Base-by-base conservation (phyloP, 2,329 filamentous ascomycete genomes). In the Periconia sp. region DNA sequence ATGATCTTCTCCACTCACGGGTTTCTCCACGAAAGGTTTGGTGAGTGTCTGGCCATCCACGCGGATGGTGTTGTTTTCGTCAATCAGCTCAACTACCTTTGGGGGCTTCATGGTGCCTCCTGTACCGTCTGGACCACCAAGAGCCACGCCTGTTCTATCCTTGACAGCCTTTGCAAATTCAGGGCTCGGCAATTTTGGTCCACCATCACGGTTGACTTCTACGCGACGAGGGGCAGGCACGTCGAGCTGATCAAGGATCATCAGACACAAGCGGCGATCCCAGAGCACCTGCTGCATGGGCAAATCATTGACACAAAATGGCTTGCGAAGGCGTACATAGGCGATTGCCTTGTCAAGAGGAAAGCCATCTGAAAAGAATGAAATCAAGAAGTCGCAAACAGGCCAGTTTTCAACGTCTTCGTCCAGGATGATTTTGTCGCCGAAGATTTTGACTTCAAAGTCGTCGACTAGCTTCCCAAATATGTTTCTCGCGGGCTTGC, bases 21-120 rank as follows among this genome's bases (percentile, higher is more conserved):
- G 94, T 73, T 99, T 99, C 72, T 99, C 94, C 37, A 99, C 94
- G 69, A 99, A 99, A 0, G 94, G 94, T 70, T 99, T 99, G 63
- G 83, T 88, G 44, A 99, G 82, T 3, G 86, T 74, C 41, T 84
- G 81, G 11, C 93, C 94, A 70, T 99, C 93, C 10, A 99, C 93
- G 41, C 88, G 85, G 50, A 99, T 81, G 5, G 89, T 88, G 69
- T 99, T 92, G 27, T 90, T 90, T 61, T 96, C 88, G 58, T 97
- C 92, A n/a, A 94, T 81, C 59, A 99, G 80, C 66, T 94, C 88
- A 6, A 99, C 88, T 56, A 85, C 87, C 49, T 84, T 79, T 2
- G 88, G 87, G 53, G 74, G 74, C 6, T 76, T 69, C 20, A 79
- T 72, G 3, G 83, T 83, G 33, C 85, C 81, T 54, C 85, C 81